A percentile compares a stretch with the other conserved stretches of the same genome.
Conservation (phyloP, 1,139 yeast genomes). For the Yamadazyma dendronema region DNA sequence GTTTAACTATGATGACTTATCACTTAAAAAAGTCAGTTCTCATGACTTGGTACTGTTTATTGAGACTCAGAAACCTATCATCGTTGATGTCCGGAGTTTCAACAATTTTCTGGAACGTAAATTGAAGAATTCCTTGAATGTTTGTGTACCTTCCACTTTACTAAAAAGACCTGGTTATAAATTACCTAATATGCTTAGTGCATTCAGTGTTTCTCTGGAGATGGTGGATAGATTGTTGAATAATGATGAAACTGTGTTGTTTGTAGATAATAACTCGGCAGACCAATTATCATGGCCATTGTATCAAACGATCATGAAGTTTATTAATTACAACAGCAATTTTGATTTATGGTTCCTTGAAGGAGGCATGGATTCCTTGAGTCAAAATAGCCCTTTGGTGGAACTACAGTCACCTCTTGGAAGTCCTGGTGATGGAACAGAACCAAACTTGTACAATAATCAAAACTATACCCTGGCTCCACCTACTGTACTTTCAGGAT, state of each 20-base stretch:
- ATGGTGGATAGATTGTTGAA: slow-evolving; percentile 18
- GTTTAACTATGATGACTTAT: slow-evolving; percentile 3
- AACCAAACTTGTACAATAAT: not conserved
- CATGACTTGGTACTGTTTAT: slow-evolving; percentile 4
- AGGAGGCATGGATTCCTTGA: slow-evolving; percentile 31
- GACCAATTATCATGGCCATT: slow-evolving; percentile 34
- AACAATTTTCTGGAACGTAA: slow-evolving; percentile 31
- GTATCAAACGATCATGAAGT: slow-evolving; percentile 43
- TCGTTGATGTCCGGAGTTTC: slow-evolving; percentile 41
- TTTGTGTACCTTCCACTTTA: slow-evolving; percentile 43
- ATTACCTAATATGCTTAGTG: slow-evolving; percentile 28
- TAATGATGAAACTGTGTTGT: slow-evolving; percentile 29
- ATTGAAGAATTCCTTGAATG: slow-evolving; percentile 29
- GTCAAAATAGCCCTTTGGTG: slow-evolving; percentile 6
- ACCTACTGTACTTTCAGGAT: slow-evolving; percentile 26
- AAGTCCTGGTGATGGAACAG: slow-evolving; percentile 4
- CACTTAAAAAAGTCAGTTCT: slow-evolving; percentile 1
- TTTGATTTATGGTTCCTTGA: slow-evolving; percentile 34
- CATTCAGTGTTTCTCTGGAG: slow-evolving; percentile 23
- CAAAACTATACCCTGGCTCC: slow-evolving; percentile 5
- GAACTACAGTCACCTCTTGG: slow-evolving; percentile 12
- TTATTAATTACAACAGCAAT: slow-evolving; percentile 23
- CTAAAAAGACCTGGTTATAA: slow-evolving; percentile 35
- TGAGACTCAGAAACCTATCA: slow-evolving; percentile 11
- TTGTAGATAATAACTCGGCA: slow-evolving; percentile 48